Conservation (phyloP, 2,329 filamentous ascomycete species). For the Aspergillus sp. region DNA sequence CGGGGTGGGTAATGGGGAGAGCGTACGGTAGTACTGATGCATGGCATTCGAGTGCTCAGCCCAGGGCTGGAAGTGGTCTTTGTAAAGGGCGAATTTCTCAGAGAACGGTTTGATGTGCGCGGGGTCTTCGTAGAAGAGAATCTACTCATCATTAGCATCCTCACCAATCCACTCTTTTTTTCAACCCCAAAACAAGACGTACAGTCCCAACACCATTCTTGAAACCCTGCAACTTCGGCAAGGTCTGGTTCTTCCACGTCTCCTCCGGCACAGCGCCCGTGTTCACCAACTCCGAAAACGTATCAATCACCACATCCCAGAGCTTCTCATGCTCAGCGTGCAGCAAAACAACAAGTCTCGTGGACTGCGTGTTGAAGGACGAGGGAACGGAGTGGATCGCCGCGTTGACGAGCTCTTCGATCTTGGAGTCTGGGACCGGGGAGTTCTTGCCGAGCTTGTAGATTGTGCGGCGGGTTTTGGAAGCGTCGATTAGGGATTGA, state of each 20-base stretch:
- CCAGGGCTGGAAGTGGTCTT: slow-evolving; percentile 74
- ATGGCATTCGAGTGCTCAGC: slow-evolving; percentile 71
- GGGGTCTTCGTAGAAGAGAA: slow-evolving; percentile 83
- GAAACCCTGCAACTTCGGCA: slow-evolving; percentile 53
- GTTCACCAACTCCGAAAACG: slow-evolving; percentile 63
- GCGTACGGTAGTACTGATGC: slow-evolving; percentile 61
- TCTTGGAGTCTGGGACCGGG: slow-evolving; percentile 29
- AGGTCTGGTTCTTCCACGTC: slow-evolving; percentile 46
- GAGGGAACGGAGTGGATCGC: slow-evolving; percentile 65
- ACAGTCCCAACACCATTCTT: slow-evolving; percentile 69
- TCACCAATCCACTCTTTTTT: too few relatives aligned
- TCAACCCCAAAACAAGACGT: slow-evolving; percentile 9
- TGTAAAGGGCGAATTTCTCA: slow-evolving; percentile 64
- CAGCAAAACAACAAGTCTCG: slow-evolving; percentile 70
- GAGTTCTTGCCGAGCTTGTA: slow-evolving; percentile 30
- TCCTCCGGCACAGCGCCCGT: slow-evolving; percentile 43
- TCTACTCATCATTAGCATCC: slow-evolving; percentile 4
- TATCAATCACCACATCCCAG: slow-evolving; percentile 66
- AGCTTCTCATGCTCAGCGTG: slow-evolving; percentile 79
- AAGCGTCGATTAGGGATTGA: slow-evolving; percentile 22
- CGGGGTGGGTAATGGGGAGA: not conserved
- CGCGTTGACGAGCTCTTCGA: slow-evolving; percentile 31
- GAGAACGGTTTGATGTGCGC: slow-evolving; percentile 59
- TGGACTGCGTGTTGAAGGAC: slow-evolving; percentile 84
- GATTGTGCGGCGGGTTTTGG: slow-evolving; percentile 30